Base-by-base conservation (phyloP, 257 asterid genomes). In the Solanum paucissectum region DNA sequence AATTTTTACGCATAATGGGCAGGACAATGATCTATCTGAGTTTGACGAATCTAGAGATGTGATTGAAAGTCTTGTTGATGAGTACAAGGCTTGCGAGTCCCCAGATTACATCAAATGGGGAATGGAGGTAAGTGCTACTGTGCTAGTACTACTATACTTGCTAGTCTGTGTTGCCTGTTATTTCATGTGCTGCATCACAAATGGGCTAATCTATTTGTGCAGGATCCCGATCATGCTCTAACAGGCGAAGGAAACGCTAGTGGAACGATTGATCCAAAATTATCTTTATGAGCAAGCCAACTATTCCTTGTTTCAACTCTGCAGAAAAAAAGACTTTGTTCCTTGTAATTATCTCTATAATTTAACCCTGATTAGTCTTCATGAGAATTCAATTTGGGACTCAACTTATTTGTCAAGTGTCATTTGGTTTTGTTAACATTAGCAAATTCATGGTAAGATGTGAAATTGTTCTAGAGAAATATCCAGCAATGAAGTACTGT, bases 91-190 rank as follows among this genome's bases (percentile, higher is more conserved):
- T 86, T 97, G 99, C 42, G 99, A 97, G 90, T 97, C 99, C 90
- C 98, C 99, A 85, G 99, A 97, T 90, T 97, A 97, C 94, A 95
- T 97, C 91, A 97, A 97, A 89, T 97, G 99, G 99, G 99, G 99
- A 84, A 92, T 97, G 96, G 99, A 97, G 99, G 99, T 96, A 85
- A 86, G 86, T 83, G 74, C 52, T 60, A n/a, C 69, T 37, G 87
- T 83, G 71, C 60, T 42, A n/a, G 62, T 42, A 7, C 79, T 74
- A 34, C 2, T 68, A 46, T 37, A 6, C 79, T 74, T 27, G 4
- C 83, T 69, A 33, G 1, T 58, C 42, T 84, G 16, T 55, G 33
- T 29, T 44, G 34, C 84, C 12, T 33, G 6, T 69, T 77, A 38
- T 77, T 38, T 33, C 46, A 33, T 10, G 18, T n/a, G n/a, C 16